phyloP scores from a whole-genome alignment of 768 basidiomycete genomes.

The Pulveroboletus sp. region DNA sequence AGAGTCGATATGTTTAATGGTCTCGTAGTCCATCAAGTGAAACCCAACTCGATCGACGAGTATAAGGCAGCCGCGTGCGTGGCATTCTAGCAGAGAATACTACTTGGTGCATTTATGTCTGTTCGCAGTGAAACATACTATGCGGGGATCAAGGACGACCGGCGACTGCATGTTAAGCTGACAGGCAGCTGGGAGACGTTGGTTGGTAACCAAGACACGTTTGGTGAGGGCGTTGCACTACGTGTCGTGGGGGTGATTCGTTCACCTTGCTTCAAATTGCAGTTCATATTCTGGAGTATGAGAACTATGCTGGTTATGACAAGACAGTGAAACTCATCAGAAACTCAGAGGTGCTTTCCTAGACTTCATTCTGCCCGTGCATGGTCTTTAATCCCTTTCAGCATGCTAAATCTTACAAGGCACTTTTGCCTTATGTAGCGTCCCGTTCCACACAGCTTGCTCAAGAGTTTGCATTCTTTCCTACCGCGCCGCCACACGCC shows the following conservation, averaged over 20 bases:
- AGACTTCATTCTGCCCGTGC: neutral
- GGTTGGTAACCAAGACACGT: slow-evolving; percentile 87
- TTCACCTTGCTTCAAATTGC: neutral
- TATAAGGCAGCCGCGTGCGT: slow-evolving; percentile 88
- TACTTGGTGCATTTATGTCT: slow-evolving; percentile 2
- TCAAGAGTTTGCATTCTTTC: slow-evolving; percentile 95
- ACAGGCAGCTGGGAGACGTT: slow-evolving; percentile 92
- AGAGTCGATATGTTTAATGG: slow-evolving; percentile 1
- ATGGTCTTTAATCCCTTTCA: slow-evolving; percentile 23
- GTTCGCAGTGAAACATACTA: slow-evolving; percentile 74
- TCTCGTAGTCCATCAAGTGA: slow-evolving; percentile 73
- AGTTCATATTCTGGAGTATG: slow-evolving; percentile 86
- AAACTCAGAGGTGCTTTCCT: slow-evolving; percentile 54
- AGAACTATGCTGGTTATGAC: slow-evolving; percentile 89
- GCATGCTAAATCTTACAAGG: slow-evolving; percentile 65
- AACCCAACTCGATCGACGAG: slow-evolving; percentile 71
- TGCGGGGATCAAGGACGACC: slow-evolving; percentile 68
- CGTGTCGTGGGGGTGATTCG: neutral
- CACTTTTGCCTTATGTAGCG: slow-evolving; percentile 71
- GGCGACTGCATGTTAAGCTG: slow-evolving; percentile 74
- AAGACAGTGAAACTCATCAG: slow-evolving; percentile 60
- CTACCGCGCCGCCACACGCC: slow-evolving; percentile 79
- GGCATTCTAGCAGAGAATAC: slow-evolving; percentile 1
- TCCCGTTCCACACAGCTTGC: slow-evolving; percentile 74
- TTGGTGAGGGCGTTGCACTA: slow-evolving; percentile 47